Evolutionary conservation across 2,329 filamentous ascomycete species (phyloP).

Genomic region (Parascedosporium putredinis): DNA sequence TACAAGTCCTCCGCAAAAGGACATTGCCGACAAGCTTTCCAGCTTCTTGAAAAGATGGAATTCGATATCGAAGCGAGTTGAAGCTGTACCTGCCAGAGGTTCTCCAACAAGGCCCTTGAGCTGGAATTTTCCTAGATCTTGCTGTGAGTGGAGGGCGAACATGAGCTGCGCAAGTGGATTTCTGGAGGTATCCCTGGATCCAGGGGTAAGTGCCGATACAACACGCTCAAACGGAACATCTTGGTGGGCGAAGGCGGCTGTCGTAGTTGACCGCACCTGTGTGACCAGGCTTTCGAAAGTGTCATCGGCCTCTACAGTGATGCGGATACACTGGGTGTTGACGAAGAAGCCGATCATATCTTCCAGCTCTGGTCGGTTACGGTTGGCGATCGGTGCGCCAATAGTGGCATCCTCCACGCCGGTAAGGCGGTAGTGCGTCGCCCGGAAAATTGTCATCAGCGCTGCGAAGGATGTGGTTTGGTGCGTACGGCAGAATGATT

Average conservation of each 20-base stretch:
- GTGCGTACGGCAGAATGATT: constrained; percentile 7
- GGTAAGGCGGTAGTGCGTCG: constrained; percentile 17
- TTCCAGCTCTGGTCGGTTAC: constrained; percentile 8
- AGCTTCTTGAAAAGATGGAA: background rate
- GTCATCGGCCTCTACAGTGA: constrained; percentile 8
- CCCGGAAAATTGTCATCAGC: constrained; percentile 16
- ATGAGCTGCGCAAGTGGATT: constrained; percentile 13
- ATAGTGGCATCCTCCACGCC: constrained; percentile 15
- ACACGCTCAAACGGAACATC: constrained; percentile 16
- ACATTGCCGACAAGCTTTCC: background rate
- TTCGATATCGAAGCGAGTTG: background rate
- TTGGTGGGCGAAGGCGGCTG: constrained; percentile 14
- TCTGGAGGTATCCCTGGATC: constrained; percentile 8
- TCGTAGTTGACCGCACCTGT: constrained; percentile 12
- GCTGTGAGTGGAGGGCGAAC: constrained; percentile 16
- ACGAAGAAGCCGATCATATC: constrained; percentile 8
- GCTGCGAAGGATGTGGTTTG: constrained; percentile 8
- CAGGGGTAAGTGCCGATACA: constrained; percentile 10
- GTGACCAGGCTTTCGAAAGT: constrained; percentile 13
- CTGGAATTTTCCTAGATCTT: constrained; percentile 8
- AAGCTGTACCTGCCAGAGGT: background rate
- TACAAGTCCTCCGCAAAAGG: background rate
- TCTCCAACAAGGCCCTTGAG: background rate
- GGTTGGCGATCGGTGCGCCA: constrained; percentile 10
- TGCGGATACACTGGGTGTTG: constrained; percentile 7